These are phyloP conservation scores for thale cress (Arabidopsis thaliana) DNA, from an alignment of 345 rosid species.

Conservation along the genomic window DNA sequence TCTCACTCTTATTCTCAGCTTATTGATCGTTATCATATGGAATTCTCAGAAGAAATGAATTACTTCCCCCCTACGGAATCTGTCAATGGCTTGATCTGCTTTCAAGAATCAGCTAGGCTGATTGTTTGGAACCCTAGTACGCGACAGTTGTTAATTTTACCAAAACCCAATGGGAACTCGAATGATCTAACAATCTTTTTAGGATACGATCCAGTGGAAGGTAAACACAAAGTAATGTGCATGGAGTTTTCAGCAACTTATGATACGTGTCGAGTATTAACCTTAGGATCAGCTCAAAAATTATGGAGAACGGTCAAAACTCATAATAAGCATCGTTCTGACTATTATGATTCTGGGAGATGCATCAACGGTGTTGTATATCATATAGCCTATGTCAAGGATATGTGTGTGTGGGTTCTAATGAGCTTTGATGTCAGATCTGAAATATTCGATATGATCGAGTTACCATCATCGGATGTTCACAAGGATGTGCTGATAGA, in stretches of 20 bases:
- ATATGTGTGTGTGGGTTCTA: background rate
- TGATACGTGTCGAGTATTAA: background rate
- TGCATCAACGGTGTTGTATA: background rate
- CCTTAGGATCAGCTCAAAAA: background rate
- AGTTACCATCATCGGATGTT: background rate
- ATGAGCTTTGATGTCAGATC: background rate
- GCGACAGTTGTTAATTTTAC: background rate
- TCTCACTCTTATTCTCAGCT: background rate
- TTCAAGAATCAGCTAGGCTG: background rate
- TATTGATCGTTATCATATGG: background rate
- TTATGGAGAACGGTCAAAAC: background rate
- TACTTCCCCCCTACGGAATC: background rate
- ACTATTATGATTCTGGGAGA: background rate
- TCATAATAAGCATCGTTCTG: background rate
- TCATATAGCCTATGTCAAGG: background rate
- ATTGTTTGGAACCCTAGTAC: slow-evolving; percentile 12
- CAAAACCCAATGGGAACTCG: background rate
- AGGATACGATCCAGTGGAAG: slow-evolving; percentile 6
- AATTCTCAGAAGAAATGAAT: background rate
- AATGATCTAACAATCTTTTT: background rate
- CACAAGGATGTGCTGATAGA: background rate
- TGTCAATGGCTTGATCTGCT: slow-evolving; percentile 1
- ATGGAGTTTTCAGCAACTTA: background rate
- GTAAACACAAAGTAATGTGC: slow-evolving; percentile 10
- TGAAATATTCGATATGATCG: background rate